A percentile compares a stretch with the other conserved stretches of the same genome.
phyloP scores from a whole-genome alignment of 2,329 filamentous ascomycete species.

The Aspergillus quadricinctus region DNA sequence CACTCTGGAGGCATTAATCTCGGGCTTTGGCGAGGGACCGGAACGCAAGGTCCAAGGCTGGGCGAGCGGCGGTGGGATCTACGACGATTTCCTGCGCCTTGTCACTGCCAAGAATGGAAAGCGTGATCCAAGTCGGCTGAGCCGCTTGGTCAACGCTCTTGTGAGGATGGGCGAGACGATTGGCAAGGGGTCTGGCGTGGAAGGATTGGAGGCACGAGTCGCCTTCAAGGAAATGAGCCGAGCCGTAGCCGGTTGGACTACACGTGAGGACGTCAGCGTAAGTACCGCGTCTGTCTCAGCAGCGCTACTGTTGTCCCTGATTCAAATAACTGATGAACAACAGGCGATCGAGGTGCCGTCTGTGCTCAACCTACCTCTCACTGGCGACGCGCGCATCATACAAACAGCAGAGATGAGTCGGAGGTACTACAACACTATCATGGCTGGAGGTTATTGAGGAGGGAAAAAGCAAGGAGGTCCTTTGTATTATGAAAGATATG shows the following conservation, averaged over 20 bases:
- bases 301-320: neutral
- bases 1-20: constrained; percentile 63
- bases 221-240: constrained; percentile 79
- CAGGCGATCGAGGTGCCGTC: constrained; percentile 34
- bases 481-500: neutral
- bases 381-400: constrained; percentile 66
- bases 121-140: constrained; percentile 40
- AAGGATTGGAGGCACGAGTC: constrained; percentile 58
- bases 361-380: constrained; percentile 49
- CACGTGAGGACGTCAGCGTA: constrained; percentile 58
- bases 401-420: constrained; percentile 68
- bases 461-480: neutral
- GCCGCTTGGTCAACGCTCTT: constrained; percentile 47
- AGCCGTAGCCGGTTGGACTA: constrained; percentile 63
- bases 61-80: constrained; percentile 76
- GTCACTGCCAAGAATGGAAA: constrained; percentile 37
- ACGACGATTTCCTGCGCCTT: constrained; percentile 58
- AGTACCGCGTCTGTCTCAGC: constrained; percentile 21
- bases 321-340: neutral
- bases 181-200: constrained; percentile 49
- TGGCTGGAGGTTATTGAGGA: constrained; percentile 45
- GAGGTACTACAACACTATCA: constrained; percentile 63
- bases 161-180: constrained; percentile 37
- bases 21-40: constrained; percentile 62
- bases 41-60: constrained; percentile 65